A percentile compares a stretch with the other conserved stretches of the same genome.
Evolutionary conservation across 2,329 filamentous ascomycete genomes (phyloP).

Genomic region (Akanthomyces uredinophilus): DNA sequence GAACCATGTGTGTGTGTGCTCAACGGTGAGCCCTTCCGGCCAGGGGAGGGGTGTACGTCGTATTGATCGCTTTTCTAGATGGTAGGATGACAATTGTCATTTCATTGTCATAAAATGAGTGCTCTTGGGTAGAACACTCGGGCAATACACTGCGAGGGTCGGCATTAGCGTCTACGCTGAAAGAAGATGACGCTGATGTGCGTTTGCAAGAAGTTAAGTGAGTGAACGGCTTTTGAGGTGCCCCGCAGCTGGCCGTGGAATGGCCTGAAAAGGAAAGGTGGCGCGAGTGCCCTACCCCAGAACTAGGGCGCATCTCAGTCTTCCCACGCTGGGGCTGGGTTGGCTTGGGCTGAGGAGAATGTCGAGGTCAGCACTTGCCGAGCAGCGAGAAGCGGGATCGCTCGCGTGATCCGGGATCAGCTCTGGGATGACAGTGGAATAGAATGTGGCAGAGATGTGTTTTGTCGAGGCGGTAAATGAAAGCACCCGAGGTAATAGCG

Average conservation of each 20-base stretch:
- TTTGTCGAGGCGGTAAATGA: too few relatives aligned
- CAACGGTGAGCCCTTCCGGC: neutral
- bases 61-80: neutral
- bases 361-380: neutral
- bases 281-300: neutral
- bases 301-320: neutral
- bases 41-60: neutral
- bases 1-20: neutral
- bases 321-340: neutral
- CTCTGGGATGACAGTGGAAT: neutral
- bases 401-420: neutral
- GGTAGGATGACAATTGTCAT: neutral
- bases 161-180: neutral
- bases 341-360: neutral
- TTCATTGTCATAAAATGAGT: neutral
- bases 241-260: conserved; percentile 2
- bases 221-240: neutral
- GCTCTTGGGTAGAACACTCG: neutral
- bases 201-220: neutral
- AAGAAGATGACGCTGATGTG: neutral
- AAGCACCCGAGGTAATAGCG: too few relatives aligned
- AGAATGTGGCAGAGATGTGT: too few relatives aligned
- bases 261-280: neutral
- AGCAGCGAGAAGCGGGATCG: neutral
- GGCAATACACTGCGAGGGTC: neutral